Conservation (phyloP, 2,329 filamentous ascomycete genomes). For the Coniosporium tulheliwenetii region DNA sequence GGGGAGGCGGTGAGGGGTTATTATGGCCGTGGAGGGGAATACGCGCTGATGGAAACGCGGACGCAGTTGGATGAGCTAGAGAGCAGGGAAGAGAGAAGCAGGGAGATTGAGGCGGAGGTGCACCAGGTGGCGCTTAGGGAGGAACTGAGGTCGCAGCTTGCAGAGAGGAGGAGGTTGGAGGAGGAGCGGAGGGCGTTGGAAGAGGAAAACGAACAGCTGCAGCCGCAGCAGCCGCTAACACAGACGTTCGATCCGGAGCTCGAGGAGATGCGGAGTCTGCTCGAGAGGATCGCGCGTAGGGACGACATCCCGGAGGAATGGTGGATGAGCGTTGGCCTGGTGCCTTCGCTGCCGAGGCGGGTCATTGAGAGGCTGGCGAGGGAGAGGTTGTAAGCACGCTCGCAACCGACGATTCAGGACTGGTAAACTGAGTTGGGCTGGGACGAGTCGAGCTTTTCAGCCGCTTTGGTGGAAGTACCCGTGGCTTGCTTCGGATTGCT, state of each 20-base stretch:
- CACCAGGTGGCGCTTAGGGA: slow-evolving; percentile 1
- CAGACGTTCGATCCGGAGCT: slow-evolving; percentile 23
- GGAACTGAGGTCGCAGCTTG: slow-evolving; percentile 6
- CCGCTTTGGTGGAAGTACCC: too few species aligned
- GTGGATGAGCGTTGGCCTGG: slow-evolving; percentile 42
- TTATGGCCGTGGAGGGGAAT: background rate
- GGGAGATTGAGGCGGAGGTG: background rate
- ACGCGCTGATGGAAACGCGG: too few species aligned
- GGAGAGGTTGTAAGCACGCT: background rate
- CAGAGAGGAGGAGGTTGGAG: background rate
- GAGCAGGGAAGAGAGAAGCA: background rate
- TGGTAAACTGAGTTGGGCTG: too few species aligned
- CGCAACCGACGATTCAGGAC: too few species aligned
- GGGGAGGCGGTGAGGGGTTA: background rate
- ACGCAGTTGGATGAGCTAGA: background rate
- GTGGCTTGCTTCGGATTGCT: too few species aligned
- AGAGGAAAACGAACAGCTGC: background rate
- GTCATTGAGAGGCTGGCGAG: background rate
- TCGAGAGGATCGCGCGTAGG: slow-evolving; percentile 52
- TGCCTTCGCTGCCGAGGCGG: background rate
- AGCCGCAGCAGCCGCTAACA: background rate
- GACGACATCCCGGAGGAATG: slow-evolving; percentile 70
- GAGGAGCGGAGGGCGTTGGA: background rate
- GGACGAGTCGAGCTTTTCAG: too few species aligned
- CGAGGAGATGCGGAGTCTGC: slow-evolving; percentile 54